Conservation (phyloP, 2,329 filamentous ascomycete species). For the Pseudohalonectria lignicola region DNA sequence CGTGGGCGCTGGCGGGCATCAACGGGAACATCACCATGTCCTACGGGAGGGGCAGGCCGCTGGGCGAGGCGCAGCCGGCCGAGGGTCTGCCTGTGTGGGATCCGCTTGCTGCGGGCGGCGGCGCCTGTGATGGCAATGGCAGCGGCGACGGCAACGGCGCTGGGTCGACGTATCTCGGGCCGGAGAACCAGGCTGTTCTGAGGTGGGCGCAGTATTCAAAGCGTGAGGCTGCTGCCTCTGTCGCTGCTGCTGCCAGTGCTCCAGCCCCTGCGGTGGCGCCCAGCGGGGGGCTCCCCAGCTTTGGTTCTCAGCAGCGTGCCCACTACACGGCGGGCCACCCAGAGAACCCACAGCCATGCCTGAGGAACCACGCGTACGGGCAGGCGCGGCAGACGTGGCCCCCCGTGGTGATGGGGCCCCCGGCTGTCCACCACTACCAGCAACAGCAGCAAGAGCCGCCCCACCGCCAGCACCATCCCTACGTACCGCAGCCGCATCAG, state of each 20-base stretch:
- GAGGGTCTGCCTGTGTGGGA: conserved; percentile 51
- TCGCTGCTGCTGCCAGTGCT: neutral
- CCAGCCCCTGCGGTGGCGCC: no score
- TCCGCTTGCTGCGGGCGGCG: conserved; percentile 13
- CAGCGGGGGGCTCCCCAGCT: no score
- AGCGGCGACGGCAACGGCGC: conserved; percentile 15
- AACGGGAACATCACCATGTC: conserved; percentile 63
- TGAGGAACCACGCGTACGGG: no score
- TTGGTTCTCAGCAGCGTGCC: neutral
- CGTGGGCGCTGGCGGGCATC: conserved; percentile 72
- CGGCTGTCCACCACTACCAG: no score
- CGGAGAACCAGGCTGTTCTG: conserved; percentile 22
- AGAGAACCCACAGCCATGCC: no score
- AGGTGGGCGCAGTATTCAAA: conserved; percentile 11
- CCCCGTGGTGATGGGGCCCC: no score
- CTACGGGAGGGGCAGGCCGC: conserved; percentile 50
- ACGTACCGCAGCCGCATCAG: conserved; percentile 2
- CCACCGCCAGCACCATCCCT: no score
- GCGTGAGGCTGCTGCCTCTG: neutral
- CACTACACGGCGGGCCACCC: neutral
- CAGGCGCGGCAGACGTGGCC: neutral
- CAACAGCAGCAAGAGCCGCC: no score
- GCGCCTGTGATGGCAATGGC: no score
- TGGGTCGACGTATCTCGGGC: conserved; percentile 18
- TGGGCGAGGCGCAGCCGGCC: conserved; percentile 51